These are phyloP conservation scores for Pseudonectria foliicola DNA, from an alignment of 2,329 filamentous ascomycete species.

Conservation along the genomic window DNA sequence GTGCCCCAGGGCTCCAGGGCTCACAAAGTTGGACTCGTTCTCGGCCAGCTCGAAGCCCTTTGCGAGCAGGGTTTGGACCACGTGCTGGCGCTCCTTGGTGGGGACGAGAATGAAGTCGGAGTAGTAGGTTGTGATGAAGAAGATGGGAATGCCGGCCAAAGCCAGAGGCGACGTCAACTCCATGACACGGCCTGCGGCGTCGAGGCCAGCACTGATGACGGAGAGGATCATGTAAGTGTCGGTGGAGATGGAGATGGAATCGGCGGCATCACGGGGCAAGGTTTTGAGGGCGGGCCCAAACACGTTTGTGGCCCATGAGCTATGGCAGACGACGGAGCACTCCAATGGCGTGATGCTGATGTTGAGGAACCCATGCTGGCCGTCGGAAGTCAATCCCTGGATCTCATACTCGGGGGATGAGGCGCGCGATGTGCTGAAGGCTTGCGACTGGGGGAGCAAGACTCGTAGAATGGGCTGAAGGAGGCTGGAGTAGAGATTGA, in stretches of 20 bases:
- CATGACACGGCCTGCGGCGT: conserved; percentile 84
- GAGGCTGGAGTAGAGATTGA: conserved; percentile 69
- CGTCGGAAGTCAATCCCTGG: conserved; percentile 42
- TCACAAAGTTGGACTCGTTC: conserved; percentile 60
- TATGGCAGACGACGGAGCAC: conserved; percentile 85
- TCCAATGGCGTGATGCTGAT: conserved; percentile 88
- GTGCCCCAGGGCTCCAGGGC: conserved; percentile 33
- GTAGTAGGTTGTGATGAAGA: conserved; percentile 98
- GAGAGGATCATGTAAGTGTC: conserved; percentile 86
- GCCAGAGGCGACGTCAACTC: conserved; percentile 88
- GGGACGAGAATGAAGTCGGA: conserved; percentile 95
- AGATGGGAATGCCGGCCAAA: conserved; percentile 88
- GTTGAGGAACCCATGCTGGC: conserved; percentile 78
- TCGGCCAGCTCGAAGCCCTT: conserved; percentile 81
- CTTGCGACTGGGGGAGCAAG: conserved; percentile 59
- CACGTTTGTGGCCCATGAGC: conserved; percentile 62
- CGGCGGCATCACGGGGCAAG: conserved; percentile 48
- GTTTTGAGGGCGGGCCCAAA: conserved; percentile 65
- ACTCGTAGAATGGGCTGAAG: conserved; percentile 82
- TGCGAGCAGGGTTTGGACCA: conserved; percentile 68
- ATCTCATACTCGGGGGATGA: conserved; percentile 29
- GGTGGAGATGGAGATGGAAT: conserved; percentile 63
- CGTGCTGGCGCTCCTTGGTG: conserved; percentile 61
- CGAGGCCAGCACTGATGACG: conserved; percentile 81
- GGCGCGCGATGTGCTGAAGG: conserved; percentile 28